These are phyloP conservation scores for Alopecurus myosuroides DNA, from an alignment of 176 grass and related monocot species.

Conservation along the genomic window DNA sequence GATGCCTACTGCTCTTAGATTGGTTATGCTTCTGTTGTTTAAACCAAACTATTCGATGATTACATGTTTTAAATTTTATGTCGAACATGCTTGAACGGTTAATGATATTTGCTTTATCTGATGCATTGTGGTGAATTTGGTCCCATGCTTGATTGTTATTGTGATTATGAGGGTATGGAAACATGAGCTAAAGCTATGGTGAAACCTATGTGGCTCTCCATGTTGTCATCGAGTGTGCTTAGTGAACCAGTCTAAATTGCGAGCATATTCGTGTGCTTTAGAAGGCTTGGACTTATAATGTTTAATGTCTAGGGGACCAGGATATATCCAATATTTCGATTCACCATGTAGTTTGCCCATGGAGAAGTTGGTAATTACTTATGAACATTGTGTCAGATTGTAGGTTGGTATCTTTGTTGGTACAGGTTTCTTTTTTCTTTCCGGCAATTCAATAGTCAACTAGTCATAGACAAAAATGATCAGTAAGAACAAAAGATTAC, in stretches of 20 bases:
- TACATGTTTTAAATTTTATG: slow-evolving; percentile 30
- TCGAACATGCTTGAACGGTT: slow-evolving; percentile 11
- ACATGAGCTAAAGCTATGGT: not conserved
- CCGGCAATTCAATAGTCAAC: not conserved
- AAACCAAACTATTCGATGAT: slow-evolving; percentile 30
- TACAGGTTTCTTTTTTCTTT: not conserved
- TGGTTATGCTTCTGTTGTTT: slow-evolving; percentile 30
- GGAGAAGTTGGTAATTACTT: not conserved
- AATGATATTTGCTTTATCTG: slow-evolving; percentile 29
- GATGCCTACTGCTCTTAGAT: slow-evolving; percentile 40
- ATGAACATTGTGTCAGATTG: not conserved
- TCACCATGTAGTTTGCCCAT: not conserved
- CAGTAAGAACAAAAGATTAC: not conserved
- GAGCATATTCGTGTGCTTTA: not conserved
- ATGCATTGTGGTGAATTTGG: slow-evolving; percentile 20
- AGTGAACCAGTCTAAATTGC: not conserved
- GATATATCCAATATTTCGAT: not conserved
- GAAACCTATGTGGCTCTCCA: not conserved
- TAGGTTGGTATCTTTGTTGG: not conserved
- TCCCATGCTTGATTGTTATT: not conserved
- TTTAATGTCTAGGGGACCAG: not conserved
- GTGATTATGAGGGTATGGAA: not conserved
- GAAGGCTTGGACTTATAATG: not conserved
- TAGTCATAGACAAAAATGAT: not conserved
- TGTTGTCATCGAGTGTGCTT: not conserved